Evolutionary conservation across 495 filamentous ascomycete species (phyloP).

Genomic region (Bombardia bombarda): DNA sequence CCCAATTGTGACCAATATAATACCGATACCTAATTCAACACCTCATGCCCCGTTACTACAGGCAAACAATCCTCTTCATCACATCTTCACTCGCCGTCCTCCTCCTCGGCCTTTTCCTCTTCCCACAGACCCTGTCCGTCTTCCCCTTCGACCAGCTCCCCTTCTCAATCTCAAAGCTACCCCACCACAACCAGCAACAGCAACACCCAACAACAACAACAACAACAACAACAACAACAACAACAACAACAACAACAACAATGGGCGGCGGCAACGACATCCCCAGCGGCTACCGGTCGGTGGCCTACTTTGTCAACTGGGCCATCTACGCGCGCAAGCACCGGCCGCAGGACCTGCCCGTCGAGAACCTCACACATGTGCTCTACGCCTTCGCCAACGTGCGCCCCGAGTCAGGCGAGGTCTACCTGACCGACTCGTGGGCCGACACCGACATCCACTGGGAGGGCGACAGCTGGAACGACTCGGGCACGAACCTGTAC

Average conservation of each 20-base stretch:
- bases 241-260: background rate
- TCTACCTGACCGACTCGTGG: slow-evolving; percentile 74
- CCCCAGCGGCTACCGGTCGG: slow-evolving; percentile 49
- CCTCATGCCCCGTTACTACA: too few relatives aligned
- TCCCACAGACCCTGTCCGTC: background rate
- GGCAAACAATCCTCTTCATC: background rate
- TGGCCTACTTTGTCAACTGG: slow-evolving; percentile 89
- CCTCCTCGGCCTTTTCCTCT: background rate
- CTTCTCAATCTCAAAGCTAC: too few relatives aligned
- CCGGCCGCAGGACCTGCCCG: slow-evolving; percentile 79
- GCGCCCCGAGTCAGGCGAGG: slow-evolving; percentile 55
- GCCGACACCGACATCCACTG: slow-evolving; percentile 87
- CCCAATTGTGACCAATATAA: too few relatives aligned
- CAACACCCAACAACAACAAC: background rate
- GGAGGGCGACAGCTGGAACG: slow-evolving; percentile 67
- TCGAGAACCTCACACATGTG: slow-evolving; percentile 81
- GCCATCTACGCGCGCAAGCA: slow-evolving; percentile 89
- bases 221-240: background rate
- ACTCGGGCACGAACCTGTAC: slow-evolving; percentile 68
- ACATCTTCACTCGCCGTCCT: background rate
- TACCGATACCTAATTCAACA: too few relatives aligned
- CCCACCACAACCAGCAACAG: background rate
- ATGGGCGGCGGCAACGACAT: background rate
- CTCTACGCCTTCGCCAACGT: slow-evolving; percentile 70
- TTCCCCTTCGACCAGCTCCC: background rate